Conservation (phyloP, 257 asterid genomes). For the Capsicum baccatum region DNA sequence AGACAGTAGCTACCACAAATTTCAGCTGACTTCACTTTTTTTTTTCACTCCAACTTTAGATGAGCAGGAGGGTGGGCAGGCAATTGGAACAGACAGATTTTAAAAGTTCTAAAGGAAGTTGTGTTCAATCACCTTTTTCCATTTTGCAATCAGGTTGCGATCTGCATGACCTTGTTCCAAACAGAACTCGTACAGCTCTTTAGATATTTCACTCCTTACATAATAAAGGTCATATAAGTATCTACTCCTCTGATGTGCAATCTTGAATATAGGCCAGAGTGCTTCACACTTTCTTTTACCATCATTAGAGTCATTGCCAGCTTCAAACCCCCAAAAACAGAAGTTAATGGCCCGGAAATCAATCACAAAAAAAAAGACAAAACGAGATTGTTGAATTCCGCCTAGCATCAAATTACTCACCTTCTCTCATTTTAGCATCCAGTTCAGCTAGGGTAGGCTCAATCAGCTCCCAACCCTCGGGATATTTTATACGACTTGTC, state of each 20-base stretch:
- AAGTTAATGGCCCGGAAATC: slow-evolving; percentile 20
- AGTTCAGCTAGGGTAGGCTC: slow-evolving; percentile 85
- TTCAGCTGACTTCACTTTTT: slow-evolving; percentile 34
- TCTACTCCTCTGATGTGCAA: slow-evolving; percentile 93
- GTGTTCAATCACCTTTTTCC: slow-evolving; percentile 39
- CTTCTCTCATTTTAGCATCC: slow-evolving; percentile 94
- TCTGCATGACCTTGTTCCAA: slow-evolving; percentile 92
- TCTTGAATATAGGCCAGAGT: slow-evolving; percentile 90
- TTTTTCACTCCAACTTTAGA: slow-evolving; percentile 34
- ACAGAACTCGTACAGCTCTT: slow-evolving; percentile 87
- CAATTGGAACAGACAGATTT: slow-evolving; percentile 7
- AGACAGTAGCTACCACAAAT: neutral
- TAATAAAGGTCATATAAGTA: slow-evolving; percentile 75
- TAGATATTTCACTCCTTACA: slow-evolving; percentile 83
- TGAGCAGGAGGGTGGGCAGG: neutral
- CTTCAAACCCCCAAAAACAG: slow-evolving; percentile 35
- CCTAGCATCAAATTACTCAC: slow-evolving; percentile 35
- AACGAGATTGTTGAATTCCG: neutral
- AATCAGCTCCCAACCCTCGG: slow-evolving; percentile 92
- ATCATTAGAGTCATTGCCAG: slow-evolving; percentile 91
- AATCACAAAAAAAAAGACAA: neutral
- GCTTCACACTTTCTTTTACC: slow-evolving; percentile 85
- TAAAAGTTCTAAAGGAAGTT: neutral
- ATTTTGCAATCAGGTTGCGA: slow-evolving; percentile 83
- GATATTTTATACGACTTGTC: slow-evolving; percentile 77